A percentile compares a stretch with the other conserved stretches of the same genome.
These are phyloP conservation scores for Phlyctochytrium planicorne DNA, from an alignment of 192 early-diverging fungal genomes.

Conservation along the genomic window DNA sequence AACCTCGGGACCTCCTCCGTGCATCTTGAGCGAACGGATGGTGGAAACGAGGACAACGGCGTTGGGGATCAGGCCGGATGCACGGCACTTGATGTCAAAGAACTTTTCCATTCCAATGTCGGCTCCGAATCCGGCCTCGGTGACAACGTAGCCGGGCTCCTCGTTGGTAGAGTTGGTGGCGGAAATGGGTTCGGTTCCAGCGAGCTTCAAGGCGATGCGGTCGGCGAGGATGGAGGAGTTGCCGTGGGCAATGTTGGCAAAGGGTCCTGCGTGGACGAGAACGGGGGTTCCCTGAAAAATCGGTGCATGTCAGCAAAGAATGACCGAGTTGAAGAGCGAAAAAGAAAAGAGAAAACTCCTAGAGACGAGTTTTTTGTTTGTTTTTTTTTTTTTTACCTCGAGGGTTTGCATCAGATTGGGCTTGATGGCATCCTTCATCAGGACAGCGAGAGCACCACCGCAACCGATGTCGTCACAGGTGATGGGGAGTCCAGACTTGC, in stretches of 20 bases:
- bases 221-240: conserved; percentile 97
- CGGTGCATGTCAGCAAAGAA: background rate
- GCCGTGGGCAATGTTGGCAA: conserved; percentile 99
- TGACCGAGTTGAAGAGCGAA: no score
- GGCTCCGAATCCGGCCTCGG: conserved; percentile 99
- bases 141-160: conserved; percentile 83
- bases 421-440: conserved; percentile 99
- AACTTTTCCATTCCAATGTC: conserved; percentile 99
- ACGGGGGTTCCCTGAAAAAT: conserved; percentile 79
- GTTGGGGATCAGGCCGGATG: conserved; percentile 82
- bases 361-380: no score
- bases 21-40: conserved; percentile 93
- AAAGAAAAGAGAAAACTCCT: conserved; percentile 3
- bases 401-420: conserved; percentile 99
- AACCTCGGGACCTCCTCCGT: conserved; percentile 94
- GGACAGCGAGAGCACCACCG: conserved; percentile 91
- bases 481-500: conserved; percentile 75
- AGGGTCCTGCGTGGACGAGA: conserved; percentile 98
- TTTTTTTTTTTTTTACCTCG: conserved; percentile 53
- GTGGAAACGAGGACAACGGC: conserved; percentile 94
- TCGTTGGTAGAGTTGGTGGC: conserved; percentile 33
- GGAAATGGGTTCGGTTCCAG: conserved; percentile 66
- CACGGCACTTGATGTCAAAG: conserved; percentile 98
- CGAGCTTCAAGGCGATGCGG: conserved; percentile 90
- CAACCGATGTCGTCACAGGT: conserved; percentile 95